Conservation (phyloP, 108 stramenopile genomes). For the Cyclotella sp. region DNA sequence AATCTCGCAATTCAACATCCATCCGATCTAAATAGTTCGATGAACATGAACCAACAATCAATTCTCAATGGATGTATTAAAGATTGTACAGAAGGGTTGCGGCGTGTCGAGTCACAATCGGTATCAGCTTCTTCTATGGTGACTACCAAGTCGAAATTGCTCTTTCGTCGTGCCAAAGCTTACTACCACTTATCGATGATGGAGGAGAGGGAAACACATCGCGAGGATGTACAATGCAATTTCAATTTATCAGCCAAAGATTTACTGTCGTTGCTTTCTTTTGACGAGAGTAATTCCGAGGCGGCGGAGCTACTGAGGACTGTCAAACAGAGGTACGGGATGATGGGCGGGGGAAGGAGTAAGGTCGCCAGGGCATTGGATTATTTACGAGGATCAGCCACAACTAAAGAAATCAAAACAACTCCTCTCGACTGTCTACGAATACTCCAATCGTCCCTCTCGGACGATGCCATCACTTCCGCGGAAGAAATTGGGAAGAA, state of each 20-base stretch:
- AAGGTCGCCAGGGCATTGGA: slow-evolving; percentile 53
- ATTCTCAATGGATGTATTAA: slow-evolving; percentile 54
- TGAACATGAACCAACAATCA: not conserved
- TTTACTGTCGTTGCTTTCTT: slow-evolving; percentile 61
- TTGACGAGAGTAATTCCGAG: slow-evolving; percentile 74
- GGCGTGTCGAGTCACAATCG: slow-evolving; percentile 42
- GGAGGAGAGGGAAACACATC: slow-evolving; percentile 27
- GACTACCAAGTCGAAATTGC: slow-evolving; percentile 63
- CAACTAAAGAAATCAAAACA: not conserved
- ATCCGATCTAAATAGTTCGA: not conserved
- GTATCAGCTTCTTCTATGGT: slow-evolving; percentile 24
- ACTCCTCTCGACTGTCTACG: slow-evolving; percentile 35
- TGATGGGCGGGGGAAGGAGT: slow-evolving; percentile 37
- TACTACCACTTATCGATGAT: slow-evolving; percentile 35
- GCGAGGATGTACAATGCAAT: slow-evolving; percentile 35
- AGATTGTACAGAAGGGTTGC: slow-evolving; percentile 71
- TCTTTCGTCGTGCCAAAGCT: slow-evolving; percentile 85
- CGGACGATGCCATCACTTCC: slow-evolving; percentile 58
- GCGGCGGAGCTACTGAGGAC: slow-evolving; percentile 65
- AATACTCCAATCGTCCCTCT: slow-evolving; percentile 64
- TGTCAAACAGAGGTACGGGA: slow-evolving; percentile 64
- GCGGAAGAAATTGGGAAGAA: slow-evolving; percentile 77
- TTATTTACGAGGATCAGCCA: not conserved
- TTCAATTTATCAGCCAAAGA: slow-evolving; percentile 80
- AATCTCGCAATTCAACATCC: not conserved